These are phyloP conservation scores for Cutaneotrichosporon mucoides DNA, from an alignment of 1,284 basidiomycete species.

Conservation along the genomic window DNA sequence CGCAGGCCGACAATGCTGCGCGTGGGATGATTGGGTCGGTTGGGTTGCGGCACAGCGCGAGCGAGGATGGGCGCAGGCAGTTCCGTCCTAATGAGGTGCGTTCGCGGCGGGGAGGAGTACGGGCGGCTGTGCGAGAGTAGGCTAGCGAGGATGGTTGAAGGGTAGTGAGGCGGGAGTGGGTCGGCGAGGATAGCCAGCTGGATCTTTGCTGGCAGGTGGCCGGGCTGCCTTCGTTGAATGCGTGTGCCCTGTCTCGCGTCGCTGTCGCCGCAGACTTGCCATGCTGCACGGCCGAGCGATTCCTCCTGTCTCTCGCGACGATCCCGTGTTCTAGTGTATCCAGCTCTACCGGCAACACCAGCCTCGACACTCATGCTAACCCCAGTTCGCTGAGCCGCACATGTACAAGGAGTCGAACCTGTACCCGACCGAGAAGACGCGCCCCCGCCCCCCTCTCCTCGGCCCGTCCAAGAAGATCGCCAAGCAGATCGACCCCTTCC, in stretches of 20 bases:
- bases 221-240: no score
- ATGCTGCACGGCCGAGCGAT: no score
- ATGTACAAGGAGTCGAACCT: constrained; percentile 15
- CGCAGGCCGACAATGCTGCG: constrained; percentile 6
- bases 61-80: constrained; percentile 3
- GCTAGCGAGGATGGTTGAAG: not conserved
- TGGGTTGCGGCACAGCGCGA: constrained; percentile 7
- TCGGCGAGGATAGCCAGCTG: no score
- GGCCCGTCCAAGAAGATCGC: constrained; percentile 38
- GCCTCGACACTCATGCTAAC: no score
- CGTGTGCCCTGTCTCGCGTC: no score
- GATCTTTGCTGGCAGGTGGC: no score
- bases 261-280: no score
- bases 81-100: constrained; percentile 11
- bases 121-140: no score
- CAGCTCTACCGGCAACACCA: constrained; percentile 2
- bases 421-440: constrained; percentile 13
- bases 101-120: not conserved
- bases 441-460: constrained; percentile 29
- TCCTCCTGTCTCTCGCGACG: no score
- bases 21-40: constrained; percentile 17
- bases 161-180: no score
- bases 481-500: constrained; percentile 42
- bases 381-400: constrained; percentile 14
- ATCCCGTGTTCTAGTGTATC: no score